Conservation (phyloP, 768 basidiomycete genomes). For the Amanita brunnescens region DNA sequence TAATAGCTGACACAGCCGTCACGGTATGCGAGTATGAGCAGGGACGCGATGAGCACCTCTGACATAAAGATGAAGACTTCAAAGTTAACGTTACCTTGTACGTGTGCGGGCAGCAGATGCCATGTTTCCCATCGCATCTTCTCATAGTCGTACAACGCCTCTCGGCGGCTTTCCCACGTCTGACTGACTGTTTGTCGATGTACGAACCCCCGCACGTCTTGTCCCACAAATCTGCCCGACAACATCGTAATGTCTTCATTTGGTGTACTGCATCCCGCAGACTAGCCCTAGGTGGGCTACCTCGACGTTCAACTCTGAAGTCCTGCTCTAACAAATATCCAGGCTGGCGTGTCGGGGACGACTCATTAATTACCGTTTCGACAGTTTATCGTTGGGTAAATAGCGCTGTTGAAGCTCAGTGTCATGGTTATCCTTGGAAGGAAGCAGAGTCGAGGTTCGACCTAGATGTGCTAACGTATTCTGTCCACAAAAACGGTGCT, state of each 20-base stretch:
- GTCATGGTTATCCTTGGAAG: conserved; percentile 1
- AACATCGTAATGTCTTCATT: conserved; percentile 10
- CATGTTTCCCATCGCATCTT: too few species aligned
- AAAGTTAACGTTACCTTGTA: too few species aligned
- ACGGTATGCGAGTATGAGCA: too few species aligned
- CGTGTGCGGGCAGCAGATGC: too few species aligned
- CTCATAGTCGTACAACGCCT: too few species aligned
- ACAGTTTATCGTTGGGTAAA: conserved; percentile 6
- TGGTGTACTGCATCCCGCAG: conserved; percentile 8
- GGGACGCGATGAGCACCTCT: too few species aligned
- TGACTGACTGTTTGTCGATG: too few species aligned
- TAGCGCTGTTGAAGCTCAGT: conserved; percentile 1
- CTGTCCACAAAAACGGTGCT: conserved; percentile 10
- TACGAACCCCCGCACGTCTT: conserved; percentile 15
- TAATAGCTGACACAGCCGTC: too few species aligned
- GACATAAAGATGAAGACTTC: too few species aligned
- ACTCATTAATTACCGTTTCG: conserved; percentile 6
- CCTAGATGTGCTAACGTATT: conserved; percentile 8
- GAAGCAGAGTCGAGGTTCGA: conserved; percentile 5
- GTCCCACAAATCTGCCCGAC: conserved; percentile 8
- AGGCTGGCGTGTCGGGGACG: conserved; percentile 6
- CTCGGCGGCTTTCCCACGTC: too few species aligned
- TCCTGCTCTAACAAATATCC: conserved; percentile 1
- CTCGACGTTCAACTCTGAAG: conserved; percentile 6
- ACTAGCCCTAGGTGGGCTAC: conserved; percentile 8